A percentile compares a stretch with the other conserved stretches of the same genome.
phyloP scores from a whole-genome alignment of 306 rosid genomes.

The Acacia crassicarpa region DNA sequence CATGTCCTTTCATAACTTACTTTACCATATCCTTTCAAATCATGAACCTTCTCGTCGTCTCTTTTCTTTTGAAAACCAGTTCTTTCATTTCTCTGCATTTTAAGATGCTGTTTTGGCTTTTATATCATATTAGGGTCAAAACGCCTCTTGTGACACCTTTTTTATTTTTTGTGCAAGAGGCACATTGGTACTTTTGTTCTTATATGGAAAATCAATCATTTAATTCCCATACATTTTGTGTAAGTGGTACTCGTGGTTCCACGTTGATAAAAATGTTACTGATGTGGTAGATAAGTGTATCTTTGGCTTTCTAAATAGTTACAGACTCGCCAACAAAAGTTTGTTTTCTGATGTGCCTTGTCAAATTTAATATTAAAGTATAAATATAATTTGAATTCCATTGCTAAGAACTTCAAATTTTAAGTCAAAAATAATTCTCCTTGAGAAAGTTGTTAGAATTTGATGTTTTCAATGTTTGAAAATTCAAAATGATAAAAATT shows the following conservation, averaged over 20 bases:
- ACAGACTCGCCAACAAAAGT: too few species aligned
- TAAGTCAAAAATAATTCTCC: background rate
- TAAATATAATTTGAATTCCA: background rate
- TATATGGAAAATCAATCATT: too few species aligned
- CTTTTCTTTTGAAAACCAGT: too few species aligned
- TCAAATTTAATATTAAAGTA: background rate
- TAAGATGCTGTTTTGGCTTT: background rate
- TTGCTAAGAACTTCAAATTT: background rate
- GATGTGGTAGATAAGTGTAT: too few species aligned
- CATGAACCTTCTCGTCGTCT: background rate
- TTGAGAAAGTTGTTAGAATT: background rate
- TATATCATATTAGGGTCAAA: background rate
- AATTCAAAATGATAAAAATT: too few species aligned
- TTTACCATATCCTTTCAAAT: background rate
- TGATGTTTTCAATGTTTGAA: background rate
- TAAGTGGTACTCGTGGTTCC: background rate
- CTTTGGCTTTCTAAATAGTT: too few species aligned
- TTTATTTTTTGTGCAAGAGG: too few species aligned
- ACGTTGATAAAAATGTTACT: background rate
- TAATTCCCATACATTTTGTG: background rate
- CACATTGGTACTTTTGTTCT: too few species aligned
- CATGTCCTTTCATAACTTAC: too few species aligned
- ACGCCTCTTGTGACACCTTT: background rate
- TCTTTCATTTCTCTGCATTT: background rate
- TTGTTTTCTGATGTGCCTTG: too few species aligned